Conservation (phyloP, 1,139 yeast species). For the Kodamaea suecica region DNA sequence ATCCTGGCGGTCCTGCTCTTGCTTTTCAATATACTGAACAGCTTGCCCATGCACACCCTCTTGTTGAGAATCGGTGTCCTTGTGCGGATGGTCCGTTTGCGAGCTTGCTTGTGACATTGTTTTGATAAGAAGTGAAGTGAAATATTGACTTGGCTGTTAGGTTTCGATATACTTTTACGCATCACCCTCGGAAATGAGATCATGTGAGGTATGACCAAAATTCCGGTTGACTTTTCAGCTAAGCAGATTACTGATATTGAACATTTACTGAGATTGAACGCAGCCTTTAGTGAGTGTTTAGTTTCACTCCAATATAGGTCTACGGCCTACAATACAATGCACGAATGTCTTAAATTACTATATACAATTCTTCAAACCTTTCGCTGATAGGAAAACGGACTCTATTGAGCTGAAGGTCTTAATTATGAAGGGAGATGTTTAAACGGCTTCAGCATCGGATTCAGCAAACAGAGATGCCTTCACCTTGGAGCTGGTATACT, state of each 20-base stretch:
- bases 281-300: too few relatives aligned
- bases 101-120: background rate
- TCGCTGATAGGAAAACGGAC: too few relatives aligned
- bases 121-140: background rate
- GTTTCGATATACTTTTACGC: background rate
- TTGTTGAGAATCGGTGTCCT: background rate
- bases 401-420: background rate
- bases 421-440: background rate
- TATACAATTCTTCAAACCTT: too few relatives aligned
- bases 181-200: background rate
- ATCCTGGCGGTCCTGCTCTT: background rate
- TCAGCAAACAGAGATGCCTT: slow-evolving; percentile 10
- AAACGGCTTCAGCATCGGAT: background rate
- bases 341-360: background rate
- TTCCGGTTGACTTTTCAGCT: too few relatives aligned
- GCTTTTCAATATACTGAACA: too few relatives aligned
- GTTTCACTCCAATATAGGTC: too few relatives aligned
- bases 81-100: background rate
- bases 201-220: too few relatives aligned
- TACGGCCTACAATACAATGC: background rate
- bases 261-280: too few relatives aligned
- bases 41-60: too few relatives aligned
- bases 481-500: slow-evolving; percentile 32
- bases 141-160: background rate
- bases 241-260: too few relatives aligned